Base-by-base conservation (phyloP, 148 eudicot species). In the Rhododendron kiyosumense region DNA sequence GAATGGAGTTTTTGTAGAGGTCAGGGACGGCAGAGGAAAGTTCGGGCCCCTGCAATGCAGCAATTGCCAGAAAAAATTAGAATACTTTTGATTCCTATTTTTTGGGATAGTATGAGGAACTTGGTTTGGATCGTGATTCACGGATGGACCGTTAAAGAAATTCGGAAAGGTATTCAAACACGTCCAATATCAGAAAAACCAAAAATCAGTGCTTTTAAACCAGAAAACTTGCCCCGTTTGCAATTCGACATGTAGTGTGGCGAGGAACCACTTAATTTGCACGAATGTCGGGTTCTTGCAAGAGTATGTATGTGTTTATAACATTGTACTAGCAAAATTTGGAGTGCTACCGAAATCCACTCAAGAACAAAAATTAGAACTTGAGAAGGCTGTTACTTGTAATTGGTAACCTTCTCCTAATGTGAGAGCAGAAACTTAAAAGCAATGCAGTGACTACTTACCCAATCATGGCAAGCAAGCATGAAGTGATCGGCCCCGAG, bases 391-490 rank as follows among this genome's bases (percentile, higher is more conserved):
- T 71, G 7, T 71, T 32, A 32, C 22, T 71, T 71, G 76, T 71
- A 69, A 69, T 11, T 2, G 0, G 30, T 76, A 18, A 12, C 26
- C 24, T 79, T 79, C 28, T 15, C 1, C 15, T 5, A 80, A 15
- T 49, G 61, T 10, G 84, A 57, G 84, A 36, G 48, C 41, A 22
- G 36, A 30, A 71, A 71, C 36, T 71, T 26, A 43, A 30, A 79
- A 22, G 54, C 22, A 83, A 38, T 14, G 78, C 11, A 10, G n/a
- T 2, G 52, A 30, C 1, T 13, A 3, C 89, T 45, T 91, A 94
- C 98, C 96, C 96, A 95, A 75, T 95, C 98, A 85, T 95, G 98
- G 86, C 98, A 95, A 83, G 96, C 90, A 26, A 95, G 93, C 93
- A 95, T 92, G 91, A 95, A 90, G 84, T 95, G 98, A 87, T 95